Base-by-base conservation (phyloP, 2,329 filamentous ascomycete genomes). In the Cladobotryum protrusum region DNA sequence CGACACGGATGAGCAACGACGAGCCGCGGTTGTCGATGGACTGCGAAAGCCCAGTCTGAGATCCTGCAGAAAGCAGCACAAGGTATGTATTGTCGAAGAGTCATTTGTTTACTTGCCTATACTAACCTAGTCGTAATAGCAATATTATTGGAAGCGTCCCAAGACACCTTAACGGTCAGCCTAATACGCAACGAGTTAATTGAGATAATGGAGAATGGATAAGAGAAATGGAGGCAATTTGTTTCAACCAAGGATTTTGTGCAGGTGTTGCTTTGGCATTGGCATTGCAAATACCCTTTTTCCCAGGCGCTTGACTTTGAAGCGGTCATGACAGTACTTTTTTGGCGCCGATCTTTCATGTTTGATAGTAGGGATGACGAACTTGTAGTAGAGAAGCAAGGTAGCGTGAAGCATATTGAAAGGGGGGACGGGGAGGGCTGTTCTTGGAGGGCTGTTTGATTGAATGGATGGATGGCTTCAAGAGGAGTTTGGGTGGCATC, bases 41-140 rank as follows among this genome's bases (percentile, higher is more conserved):
- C 74, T 96, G 65, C 80, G 89, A 49, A 96, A 95, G 70, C 92
- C 91, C 40, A 93, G 89, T 60, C 72, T 99, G 61, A 79, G 93
- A 57, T 86, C 85, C 63, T 96, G 93, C 64, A 81, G 93, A 62
- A 97, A 96, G 72, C 89, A 93, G 65, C 93, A 99, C 71, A 97
- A 97, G 88, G 92, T 97, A 79, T 64, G 74, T 67, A 54, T 36
- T 48, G n/a, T 19, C 5, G n/a, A 19, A 35, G n/a, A 15, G 24
- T 1, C 11, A 39, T n/a, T 3, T 3, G n/a, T 12, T 43, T 36
- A 32, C 50, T 18, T 44, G 42, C 48, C 42, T 55, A 39, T 49
- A 53, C 45, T 61, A 54, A 63, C 59, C 52, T 42, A 9, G 32
- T 52, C 41, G 59, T 53, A 60, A 53, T 56, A 84, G 81, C 82